Evolutionary conservation across 1,139 yeast species (phyloP), one percentile per base, ranked within the genome.

Genomic region (Diutina siamensis): DNA sequence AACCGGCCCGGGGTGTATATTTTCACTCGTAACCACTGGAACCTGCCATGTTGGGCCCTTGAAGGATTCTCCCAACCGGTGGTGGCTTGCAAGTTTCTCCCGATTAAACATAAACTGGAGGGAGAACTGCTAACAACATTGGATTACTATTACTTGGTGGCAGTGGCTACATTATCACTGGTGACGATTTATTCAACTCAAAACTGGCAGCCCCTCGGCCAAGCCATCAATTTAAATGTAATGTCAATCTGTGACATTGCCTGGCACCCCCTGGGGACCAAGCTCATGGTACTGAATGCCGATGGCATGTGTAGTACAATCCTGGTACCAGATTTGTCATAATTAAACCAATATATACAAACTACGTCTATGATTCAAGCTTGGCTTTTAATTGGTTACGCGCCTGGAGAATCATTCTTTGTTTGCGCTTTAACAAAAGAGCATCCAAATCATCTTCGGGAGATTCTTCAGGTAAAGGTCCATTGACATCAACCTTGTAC

Each of bases 121-220:
- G 46, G 34, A 35, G 51, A 18, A 3, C 32, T 52, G 2, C 58
- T 59, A 13, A 75, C 83, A 52, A 63, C 67, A 4, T 63, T 87
- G 38, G 83, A 85, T 0, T 88, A 92, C 57, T 74, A 86, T 49
- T 76, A 92, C 77, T 64, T 89, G 0, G 89, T 85, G 65, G 98
- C 97, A 0, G 83, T 94, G 27, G 97, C 97, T 0, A 89, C 97
- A 0, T 88, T 86, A 48, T 96, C 87, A 56, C 74, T 92, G n/a
- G 81, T 92, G 10, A 59, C 83, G 12, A 65, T 94, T 1, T 94
- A 87, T 61, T 94, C 87, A 52, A 89, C 97, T 0, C 83, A 78
- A 51, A 69, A 71, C 35, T 57, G 71, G 31, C 62, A 71, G 48
- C 95, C 97, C 1, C 57, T 92, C 35, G 94, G 92, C 7, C 66